Base-by-base conservation (phyloP, 2,329 filamentous ascomycete species). In the Verticillium isaacii region DNA sequence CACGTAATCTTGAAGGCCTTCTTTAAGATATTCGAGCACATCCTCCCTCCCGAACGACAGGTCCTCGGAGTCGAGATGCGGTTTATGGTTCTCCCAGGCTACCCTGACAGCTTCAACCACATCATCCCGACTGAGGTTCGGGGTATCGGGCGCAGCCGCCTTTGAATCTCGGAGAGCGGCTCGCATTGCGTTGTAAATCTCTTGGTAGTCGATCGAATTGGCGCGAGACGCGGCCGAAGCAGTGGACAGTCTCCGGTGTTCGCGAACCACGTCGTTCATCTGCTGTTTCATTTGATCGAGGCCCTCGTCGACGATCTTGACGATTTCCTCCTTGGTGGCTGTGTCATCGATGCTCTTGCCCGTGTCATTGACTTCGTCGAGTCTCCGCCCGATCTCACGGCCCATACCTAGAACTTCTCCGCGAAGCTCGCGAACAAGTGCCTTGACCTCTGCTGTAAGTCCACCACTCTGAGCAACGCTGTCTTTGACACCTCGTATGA, bases 351-450 rank as follows among this genome's bases (percentile, higher is more conserved):
- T 7, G 41, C 78, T 78, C 32, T 78, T 74, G 15, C 74, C 70
- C 58, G 82, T 77, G 56, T 71, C 74, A 32, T 77, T 80, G 11
- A 87, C 83, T 64, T 92, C 87, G 64, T 95, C 91, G n/a, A 98
- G 83, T 67, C 93, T 90, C 61, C 92, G 89, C 50, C 90, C 93
- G 57, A 98, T 86, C 67, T 97, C 93, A 61, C 94, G 85, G 4
- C 94, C 94, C 93, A 97, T 97, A 3, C 93, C 93, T 5, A 97
- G 82, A 9, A 98, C 93, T 72, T 98, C 94, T 2, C 93, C 93
- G 25, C 94, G 89, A 39, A 98, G 82, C 52, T 97, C 93, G 29
- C 93, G 89, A 9, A 97, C 91, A 9, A 97, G 82, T 4, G 92
- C 89, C 75, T 98, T 98, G 66, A 97, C 92, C 73, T 96, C 92